Evolutionary conservation across 2,329 filamentous ascomycete species (phyloP), one percentile per base, ranked within the genome.

Genomic region (Cladosporium sp.): DNA sequence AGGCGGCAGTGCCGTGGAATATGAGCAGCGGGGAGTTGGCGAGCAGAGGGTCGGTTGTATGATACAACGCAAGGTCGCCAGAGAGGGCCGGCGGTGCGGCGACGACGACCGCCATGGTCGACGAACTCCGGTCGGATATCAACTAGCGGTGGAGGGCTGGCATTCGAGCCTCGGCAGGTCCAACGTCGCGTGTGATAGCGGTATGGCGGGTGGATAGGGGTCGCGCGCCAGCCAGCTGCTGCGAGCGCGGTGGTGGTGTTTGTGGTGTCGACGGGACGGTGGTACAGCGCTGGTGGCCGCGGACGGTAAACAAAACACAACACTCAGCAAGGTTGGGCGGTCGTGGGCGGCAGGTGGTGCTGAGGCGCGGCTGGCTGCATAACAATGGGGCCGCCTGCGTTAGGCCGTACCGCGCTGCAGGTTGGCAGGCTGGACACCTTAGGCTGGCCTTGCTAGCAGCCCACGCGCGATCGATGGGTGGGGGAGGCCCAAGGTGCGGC

Each of bases 41-140:
- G 53, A 95, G 84, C 59, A 91, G 76, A 56, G 89, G 83, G 72
- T 98, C 93, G 68, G 84, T 86, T 62, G 89, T 84, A 73, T 95
- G 86, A 78, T 95, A 97, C 65, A 96, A 87, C 66, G 82, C 84
- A 70, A 96, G 81, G 70, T 92, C 87, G 68, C 87, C 79, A 70
- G 88, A 85, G 70, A 95, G 79, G 83, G 75, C 52, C 79, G 83
- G 75, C 90, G 81, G 72, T 89, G 85, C 61, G 85, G 83, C 63
- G 82, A 50, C 48, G 14, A 50, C 48, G 11, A 50, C 40, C 13
- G 48, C 48, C 48, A 50, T 50, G 40, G 48, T 37, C 10, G 40
- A 43, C 38, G 6, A 14, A 14, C 11, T 32, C 10, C 19, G 42
- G 16, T 28, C 42, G 37, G 37, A 9, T 35, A 34, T 18, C 18